Evolutionary conservation across 2,329 filamentous ascomycete genomes (phyloP), one percentile per base, ranked within the genome.

Genomic region (Zymoseptoria ardabiliae): DNA sequence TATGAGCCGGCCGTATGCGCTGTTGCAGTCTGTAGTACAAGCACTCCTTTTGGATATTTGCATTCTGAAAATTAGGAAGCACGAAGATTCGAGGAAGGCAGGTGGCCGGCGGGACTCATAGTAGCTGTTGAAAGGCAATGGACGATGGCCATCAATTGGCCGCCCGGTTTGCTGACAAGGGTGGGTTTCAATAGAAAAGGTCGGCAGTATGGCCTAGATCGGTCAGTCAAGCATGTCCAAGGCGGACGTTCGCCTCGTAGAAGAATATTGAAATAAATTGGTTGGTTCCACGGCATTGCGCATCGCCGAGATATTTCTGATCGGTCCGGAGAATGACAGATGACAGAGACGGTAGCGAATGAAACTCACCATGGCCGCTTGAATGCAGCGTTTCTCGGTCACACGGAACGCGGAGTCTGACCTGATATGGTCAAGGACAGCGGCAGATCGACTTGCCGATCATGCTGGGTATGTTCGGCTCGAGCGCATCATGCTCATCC

Each of bases 241-340:
- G 58, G 45, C 55, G 57, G 57, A 59, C 57, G 57, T 49, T 65
- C 60, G 66, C 61, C 62, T 64, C 60, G 58, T 57, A 62, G 62
- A 60, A 51, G 21, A 35, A 65, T 63, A 65, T 61, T 61, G 50
- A 61, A 25, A 59, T 21, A 54, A 65, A 57, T 64, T 69, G 66
- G 65, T 67, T 69, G 67, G 70, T 68, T 60, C 66, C 65, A 69
- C 69, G 59, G 63, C 66, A 70, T 64, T 57, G 64, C 62, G 56
- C 61, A 68, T 70, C 45, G 66, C 60, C 69, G 66, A 65, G 69
- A 65, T 63, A 63, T 69, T 66, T 69, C 35, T 45, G 35, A 45
- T 17, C 11, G 17, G 35, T 45, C 13, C 35, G 35, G 35, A 45
- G 35, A 17, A n/a, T 45, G 35, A 45, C 35, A 45, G 35, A 45